Evolutionary conservation across 371 early-diverging fungal species (phyloP), one percentile per base, ranked within the genome.

Genomic region (Apophysomyces variabilis): DNA sequence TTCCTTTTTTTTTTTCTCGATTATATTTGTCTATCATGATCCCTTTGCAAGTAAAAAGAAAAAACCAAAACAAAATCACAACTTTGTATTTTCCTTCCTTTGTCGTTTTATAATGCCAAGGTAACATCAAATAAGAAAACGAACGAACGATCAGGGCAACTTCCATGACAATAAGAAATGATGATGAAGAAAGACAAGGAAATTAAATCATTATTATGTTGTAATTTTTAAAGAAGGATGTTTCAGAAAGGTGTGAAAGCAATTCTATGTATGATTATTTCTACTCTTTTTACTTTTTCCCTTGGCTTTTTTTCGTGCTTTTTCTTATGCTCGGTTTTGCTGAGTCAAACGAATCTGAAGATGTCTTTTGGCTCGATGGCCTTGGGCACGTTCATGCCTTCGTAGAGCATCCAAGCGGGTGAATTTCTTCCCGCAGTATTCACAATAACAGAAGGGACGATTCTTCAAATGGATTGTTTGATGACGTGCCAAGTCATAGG

Each of bases 401-500:
- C 77, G 71, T 14, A 76, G 60, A 47, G 77, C 77, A 67, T 76
- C 77, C 71, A 76, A 58, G 5, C 77, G 68, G 16, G 77, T 76
- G 45, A 76, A 76, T 39, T 67, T 66, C 62, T 76, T 76, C 62
- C 73, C 73, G 62, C 77, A 76, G 5, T 71, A 69, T 0, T 65
- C 54, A 56, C 77, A 76, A 57, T 71, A 71, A 26, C 71, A 68
- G 38, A 70, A 73, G 0, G 77, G 77, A 39, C 77, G 58, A 58
- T 76, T 71, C 38, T 76, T 66, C 62, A 73, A 57, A 57, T 76
- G 77, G 7, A 73, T 73, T 1, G 77, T 73, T 60, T 76, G 77
- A 60, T 76, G 77, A 7, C 77, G 65, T 6, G 73, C 63, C 38
- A 76, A 57, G 58, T 76, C 77, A 43, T 76, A 76, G 4, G 73